These are phyloP conservation scores for Cytospora leucostoma DNA, from an alignment of 2,329 filamentous ascomycete genomes.

Conservation along the genomic window DNA sequence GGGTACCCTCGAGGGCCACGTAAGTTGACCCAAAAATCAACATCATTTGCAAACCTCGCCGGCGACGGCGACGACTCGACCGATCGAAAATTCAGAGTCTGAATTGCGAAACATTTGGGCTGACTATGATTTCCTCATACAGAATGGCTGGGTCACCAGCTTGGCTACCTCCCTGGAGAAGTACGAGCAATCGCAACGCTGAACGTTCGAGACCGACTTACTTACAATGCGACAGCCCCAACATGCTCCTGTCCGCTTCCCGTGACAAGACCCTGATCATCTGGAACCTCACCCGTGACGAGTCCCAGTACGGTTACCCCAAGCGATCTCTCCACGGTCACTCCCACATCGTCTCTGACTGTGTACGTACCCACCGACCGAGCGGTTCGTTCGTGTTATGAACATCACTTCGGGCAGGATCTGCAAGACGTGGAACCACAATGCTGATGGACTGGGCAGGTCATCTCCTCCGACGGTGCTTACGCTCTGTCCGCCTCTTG, in stretches of 20 bases:
- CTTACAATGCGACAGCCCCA: constrained; percentile 65
- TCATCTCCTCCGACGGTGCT: constrained; percentile 99
- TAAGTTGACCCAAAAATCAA: constrained; percentile 48
- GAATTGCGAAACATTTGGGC: constrained; percentile 21
- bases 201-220: constrained; percentile 29
- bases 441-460: constrained; percentile 58
- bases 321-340: constrained; percentile 98
- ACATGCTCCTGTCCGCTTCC: constrained; percentile 97
- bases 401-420: constrained; percentile 7
- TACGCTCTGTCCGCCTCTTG: constrained; percentile 98
- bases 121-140: constrained; percentile 34
- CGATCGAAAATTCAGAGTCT: background rate
- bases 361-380: constrained; percentile 65
- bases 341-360: constrained; percentile 99
- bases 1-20: constrained; percentile 97
- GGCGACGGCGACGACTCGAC: constrained; percentile 14
- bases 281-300: constrained; percentile 99
- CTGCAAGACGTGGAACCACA: constrained; percentile 27
- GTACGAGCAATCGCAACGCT: constrained; percentile 54
- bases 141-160: constrained; percentile 98
- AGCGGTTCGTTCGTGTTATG: background rate
- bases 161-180: constrained; percentile 99
- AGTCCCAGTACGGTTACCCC: constrained; percentile 96
- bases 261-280: constrained; percentile 99
- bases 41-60: constrained; percentile 32